Base-by-base conservation (phyloP, 1,284 basidiomycete species). In the Microbotryum saponariae region DNA sequence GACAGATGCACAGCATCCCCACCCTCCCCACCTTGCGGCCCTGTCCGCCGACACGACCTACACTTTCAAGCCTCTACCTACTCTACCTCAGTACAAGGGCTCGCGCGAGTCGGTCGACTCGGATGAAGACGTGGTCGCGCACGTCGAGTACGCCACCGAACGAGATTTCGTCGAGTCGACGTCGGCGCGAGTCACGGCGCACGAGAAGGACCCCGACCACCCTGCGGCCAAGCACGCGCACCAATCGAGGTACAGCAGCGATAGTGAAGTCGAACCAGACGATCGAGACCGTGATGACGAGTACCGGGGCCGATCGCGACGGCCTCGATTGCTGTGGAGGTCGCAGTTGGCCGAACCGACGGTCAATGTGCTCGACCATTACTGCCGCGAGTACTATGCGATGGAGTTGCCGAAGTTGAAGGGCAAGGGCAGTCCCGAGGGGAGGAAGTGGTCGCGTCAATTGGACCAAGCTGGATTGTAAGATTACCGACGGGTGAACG, bases 251-350 rank as follows among this genome's bases (percentile, higher is more conserved):
- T 53, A 27, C 51, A 53, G 51, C 37, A 42, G 37, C 37, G 37
- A 42, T 2, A 18, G 37, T 12, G 37, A 42, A 42, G 16, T 42
- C 37, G 37, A 42, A 42, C 14, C 37, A 14, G 37, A 42, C 37
- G 37, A 42, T 42, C 37, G 14, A 12, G 37, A 42, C 37, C 37
- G 37, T 18, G 37, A 42, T 42, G 37, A 42, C 37, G 37, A 14
- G 37, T 42, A 42, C 37, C 12, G 37, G 1, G 51, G 51, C 8
- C n/a, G 51, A 29, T 53, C 51, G 27, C n/a, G 25, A 18, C 51
- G 51, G 4, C 51, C 51, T 14, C 51, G 51, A 8, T 53, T 53
- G 27, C 20, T 53, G 29, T 53, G 51, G 51, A 25, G 51, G n/a
- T 29, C 27, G 25, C 51, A 4, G n/a, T 53, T 53, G 51, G 33